phyloP scores from a whole-genome alignment of 768 basidiomycete species.

The Suillus sp. region DNA sequence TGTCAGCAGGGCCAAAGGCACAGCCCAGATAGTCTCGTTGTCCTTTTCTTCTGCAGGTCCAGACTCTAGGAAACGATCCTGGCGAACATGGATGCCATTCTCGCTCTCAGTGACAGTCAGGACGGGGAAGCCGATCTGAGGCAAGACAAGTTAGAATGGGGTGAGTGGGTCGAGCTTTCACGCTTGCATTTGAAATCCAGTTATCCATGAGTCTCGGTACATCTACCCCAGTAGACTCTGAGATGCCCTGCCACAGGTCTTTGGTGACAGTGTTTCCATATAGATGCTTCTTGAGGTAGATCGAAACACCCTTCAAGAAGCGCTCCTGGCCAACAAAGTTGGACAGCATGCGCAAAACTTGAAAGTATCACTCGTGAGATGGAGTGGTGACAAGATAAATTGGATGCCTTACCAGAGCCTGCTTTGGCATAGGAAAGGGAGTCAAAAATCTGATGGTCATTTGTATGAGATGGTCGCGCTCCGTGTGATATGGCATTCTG shows the following conservation, averaged over 20 bases:
- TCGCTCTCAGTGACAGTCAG: conserved; percentile 79
- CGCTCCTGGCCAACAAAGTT: conserved; percentile 85
- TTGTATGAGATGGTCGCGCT: not conserved
- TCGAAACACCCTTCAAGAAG: conserved; percentile 86
- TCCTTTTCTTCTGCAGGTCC: conserved; percentile 79
- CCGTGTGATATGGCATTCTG: not conserved
- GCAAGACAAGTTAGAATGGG: not conserved
- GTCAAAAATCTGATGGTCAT: conserved; percentile 75
- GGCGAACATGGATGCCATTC: conserved; percentile 74
- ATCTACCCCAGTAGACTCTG: conserved; percentile 70
- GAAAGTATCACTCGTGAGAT: not conserved
- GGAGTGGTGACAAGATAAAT: not conserved
- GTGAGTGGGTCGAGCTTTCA: not conserved
- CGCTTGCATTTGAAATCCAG: conserved; percentile 79
- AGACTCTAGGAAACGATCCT: conserved; percentile 91
- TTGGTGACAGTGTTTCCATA: conserved; percentile 84
- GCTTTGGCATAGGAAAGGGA: conserved; percentile 85
- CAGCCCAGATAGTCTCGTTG: conserved; percentile 85
- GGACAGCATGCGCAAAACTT: conserved; percentile 92
- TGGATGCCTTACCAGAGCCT: conserved; percentile 56
- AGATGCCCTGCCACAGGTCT: conserved; percentile 88
- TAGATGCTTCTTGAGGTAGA: conserved; percentile 87
- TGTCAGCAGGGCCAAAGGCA: conserved; percentile 24
- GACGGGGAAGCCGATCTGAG: conserved; percentile 84
- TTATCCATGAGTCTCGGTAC: conserved; percentile 83